Conservation (phyloP, 2,329 filamentous ascomycete genomes). For the Lachnellula suecica region DNA sequence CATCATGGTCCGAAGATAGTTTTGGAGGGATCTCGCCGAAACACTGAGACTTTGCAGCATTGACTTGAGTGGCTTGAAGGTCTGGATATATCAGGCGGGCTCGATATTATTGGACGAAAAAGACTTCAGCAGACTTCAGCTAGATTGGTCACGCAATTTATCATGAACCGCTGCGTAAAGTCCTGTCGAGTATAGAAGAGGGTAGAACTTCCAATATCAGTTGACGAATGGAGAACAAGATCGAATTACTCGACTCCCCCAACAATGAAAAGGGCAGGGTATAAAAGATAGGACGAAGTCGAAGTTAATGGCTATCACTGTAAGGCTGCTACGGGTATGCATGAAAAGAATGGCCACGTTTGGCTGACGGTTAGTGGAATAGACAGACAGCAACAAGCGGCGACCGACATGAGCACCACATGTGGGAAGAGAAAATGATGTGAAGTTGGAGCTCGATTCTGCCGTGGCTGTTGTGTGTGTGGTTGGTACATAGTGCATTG, state of each 20-base stretch:
- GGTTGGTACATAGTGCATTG: constrained; percentile 32
- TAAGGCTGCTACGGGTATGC: constrained; percentile 30
- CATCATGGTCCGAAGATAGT: constrained; percentile 24
- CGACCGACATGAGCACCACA: constrained; percentile 31
- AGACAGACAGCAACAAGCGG: constrained; percentile 28
- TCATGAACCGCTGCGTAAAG: constrained; percentile 17
- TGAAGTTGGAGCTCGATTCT: constrained; percentile 8
- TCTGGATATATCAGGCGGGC: constrained; percentile 21
- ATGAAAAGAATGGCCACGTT: constrained; percentile 27
- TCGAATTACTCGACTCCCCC: constrained; percentile 5
- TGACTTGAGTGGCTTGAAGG: constrained; percentile 18
- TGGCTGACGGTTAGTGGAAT: constrained; percentile 28
- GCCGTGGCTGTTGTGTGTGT: constrained; percentile 4
- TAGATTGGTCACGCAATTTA: constrained; percentile 23
- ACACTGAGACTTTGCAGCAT: constrained; percentile 25
- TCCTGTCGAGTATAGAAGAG: constrained; percentile 1
- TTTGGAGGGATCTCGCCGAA: constrained; percentile 23
- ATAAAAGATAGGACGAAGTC: constrained; percentile 26
- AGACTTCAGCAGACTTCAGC: constrained; percentile 22
- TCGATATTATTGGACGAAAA: constrained; percentile 23
- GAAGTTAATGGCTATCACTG: constrained; percentile 17
- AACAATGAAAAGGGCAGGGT: constrained; percentile 12
- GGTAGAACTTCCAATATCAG: constrained; percentile 1
- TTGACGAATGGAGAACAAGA: constrained; percentile 15
- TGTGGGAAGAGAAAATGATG: constrained; percentile 18